These are phyloP conservation scores for Pythium aquatile DNA, from an alignment of 352 stramenopile genomes.

Conservation along the genomic window DNA sequence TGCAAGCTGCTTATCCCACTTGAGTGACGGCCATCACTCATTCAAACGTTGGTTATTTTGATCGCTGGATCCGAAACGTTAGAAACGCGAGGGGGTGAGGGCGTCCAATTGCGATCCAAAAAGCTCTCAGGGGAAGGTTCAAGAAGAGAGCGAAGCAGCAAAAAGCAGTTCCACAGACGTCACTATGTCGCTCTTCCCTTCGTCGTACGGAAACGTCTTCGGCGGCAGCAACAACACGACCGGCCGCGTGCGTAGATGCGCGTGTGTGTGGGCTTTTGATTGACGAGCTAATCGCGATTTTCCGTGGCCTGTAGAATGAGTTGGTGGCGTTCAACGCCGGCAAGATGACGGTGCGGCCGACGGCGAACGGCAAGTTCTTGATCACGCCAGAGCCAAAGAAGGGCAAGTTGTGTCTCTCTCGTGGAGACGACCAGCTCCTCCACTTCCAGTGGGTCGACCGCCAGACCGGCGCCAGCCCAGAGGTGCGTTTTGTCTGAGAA, in stretches of 20 bases:
- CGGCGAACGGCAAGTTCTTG: slow-evolving; percentile 84
- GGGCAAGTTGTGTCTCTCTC: slow-evolving; percentile 85
- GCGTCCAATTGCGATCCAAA: slow-evolving; percentile 27
- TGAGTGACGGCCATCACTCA: slow-evolving; percentile 15
- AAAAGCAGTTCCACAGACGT: neutral
- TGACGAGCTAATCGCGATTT: neutral
- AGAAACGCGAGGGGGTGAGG: slow-evolving; percentile 3
- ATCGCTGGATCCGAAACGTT: neutral
- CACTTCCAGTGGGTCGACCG: slow-evolving; percentile 94
- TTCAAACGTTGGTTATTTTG: slow-evolving; percentile 22
- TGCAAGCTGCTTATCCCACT: neutral
- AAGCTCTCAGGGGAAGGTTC: slow-evolving; percentile 18
- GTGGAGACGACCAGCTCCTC: slow-evolving; percentile 87
- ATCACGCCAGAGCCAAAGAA: slow-evolving; percentile 90
- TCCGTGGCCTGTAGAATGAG: slow-evolving; percentile 49
- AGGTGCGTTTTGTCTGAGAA: slow-evolving; percentile 32
- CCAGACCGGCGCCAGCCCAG: slow-evolving; percentile 71
- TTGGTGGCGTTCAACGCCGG: slow-evolving; percentile 91
- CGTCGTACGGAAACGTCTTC: slow-evolving; percentile 80
- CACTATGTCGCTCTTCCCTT: slow-evolving; percentile 62
- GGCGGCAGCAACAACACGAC: slow-evolving; percentile 48
- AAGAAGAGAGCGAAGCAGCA: slow-evolving; percentile 16
- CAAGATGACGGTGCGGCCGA: slow-evolving; percentile 81
- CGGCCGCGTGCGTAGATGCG: slow-evolving; percentile 42
- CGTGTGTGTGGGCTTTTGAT: neutral